phyloP scores from a whole-genome alignment of 768 basidiomycete species.

The Suillus bovinus region DNA sequence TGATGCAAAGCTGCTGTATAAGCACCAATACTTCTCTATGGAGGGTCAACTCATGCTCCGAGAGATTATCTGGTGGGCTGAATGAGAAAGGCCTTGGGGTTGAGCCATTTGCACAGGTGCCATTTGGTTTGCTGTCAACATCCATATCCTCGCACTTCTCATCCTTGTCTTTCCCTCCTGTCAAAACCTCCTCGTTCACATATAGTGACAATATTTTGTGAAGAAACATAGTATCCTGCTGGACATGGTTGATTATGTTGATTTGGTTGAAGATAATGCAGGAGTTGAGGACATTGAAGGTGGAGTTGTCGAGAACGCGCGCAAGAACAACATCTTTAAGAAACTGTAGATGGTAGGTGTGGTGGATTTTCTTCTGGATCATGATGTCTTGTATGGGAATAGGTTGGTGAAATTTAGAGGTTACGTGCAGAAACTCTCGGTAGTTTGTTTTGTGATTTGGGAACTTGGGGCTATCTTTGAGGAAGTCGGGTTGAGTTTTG shows the following conservation, averaged over 20 bases:
- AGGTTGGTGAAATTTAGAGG: conserved; percentile 86
- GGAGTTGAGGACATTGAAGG: conserved; percentile 95
- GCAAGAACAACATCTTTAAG: conserved; percentile 98
- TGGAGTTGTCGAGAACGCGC: conserved; percentile 91
- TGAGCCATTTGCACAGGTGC: conserved; percentile 34
- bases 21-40: conserved; percentile 82
- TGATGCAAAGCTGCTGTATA: conserved; percentile 88
- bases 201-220: conserved; percentile 76
- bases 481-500: conserved; percentile 18
- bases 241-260: conserved; percentile 92
- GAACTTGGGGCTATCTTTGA: conserved; percentile 93
- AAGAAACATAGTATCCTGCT: conserved; percentile 74
- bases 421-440: conserved; percentile 85
- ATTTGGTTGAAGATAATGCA: conserved; percentile 99
- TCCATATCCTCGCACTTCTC: conserved; percentile 34
- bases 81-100: conserved; percentile 45
- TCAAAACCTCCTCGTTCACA: conserved; percentile 67
- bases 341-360: conserved; percentile 95
- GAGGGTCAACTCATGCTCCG: conserved; percentile 53
- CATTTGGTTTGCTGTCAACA: conserved; percentile 41
- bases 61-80: conserved; percentile 54
- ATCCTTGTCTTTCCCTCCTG: conserved; percentile 34
- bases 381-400: conserved; percentile 74
- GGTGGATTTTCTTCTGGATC: conserved; percentile 89
- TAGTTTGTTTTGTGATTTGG: conserved; percentile 97